These are phyloP conservation scores for Fusarium palustre DNA, from an alignment of 2,329 filamentous ascomycete genomes.

Conservation along the genomic window DNA sequence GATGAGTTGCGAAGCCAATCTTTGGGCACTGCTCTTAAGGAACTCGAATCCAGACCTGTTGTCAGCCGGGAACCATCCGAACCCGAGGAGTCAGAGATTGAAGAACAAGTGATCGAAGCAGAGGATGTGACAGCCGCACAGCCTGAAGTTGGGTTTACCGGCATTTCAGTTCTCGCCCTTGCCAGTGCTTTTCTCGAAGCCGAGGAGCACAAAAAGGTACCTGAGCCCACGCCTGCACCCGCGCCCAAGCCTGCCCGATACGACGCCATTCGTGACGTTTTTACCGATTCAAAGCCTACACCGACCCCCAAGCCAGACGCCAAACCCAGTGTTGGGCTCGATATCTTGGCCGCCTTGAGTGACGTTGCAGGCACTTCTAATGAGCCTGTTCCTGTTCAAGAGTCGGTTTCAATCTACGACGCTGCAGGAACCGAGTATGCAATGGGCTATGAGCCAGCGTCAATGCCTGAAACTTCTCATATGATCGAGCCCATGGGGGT, in stretches of 20 bases:
- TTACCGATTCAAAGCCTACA: constrained; percentile 53
- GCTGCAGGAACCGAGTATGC: constrained; percentile 2
- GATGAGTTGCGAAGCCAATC: constrained; percentile 52
- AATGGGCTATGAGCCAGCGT: constrained; percentile 24
- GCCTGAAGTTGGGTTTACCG: constrained; percentile 45
- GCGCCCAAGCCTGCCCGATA: constrained; percentile 51
- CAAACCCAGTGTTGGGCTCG: constrained; percentile 46
- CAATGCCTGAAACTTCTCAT: constrained; percentile 15
- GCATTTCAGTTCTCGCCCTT: constrained; percentile 49
- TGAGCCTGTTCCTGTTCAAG: constrained; percentile 26
- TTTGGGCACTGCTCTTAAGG: constrained; percentile 52
- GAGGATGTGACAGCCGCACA: constrained; percentile 43
- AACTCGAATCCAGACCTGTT: constrained; percentile 49
- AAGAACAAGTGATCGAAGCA: constrained; percentile 40
- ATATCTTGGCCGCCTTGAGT: constrained; percentile 53
- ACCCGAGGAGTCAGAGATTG: constrained; percentile 43
- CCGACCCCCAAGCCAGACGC: constrained; percentile 44
- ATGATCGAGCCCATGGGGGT: constrained; percentile 16
- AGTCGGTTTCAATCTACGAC: constrained; percentile 9
- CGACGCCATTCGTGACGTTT: constrained; percentile 57
- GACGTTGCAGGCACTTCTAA: constrained; percentile 48
- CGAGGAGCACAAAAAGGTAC: constrained; percentile 44
- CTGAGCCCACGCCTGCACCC: constrained; percentile 37
- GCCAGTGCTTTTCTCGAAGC: constrained; percentile 50
- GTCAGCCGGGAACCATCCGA: constrained; percentile 46